Percentiles rank a stretch among this genome's conserved stretches.
Conservation (phyloP, 2,329 filamentous ascomycete species). For the Alternaria hordeiaustralica region DNA sequence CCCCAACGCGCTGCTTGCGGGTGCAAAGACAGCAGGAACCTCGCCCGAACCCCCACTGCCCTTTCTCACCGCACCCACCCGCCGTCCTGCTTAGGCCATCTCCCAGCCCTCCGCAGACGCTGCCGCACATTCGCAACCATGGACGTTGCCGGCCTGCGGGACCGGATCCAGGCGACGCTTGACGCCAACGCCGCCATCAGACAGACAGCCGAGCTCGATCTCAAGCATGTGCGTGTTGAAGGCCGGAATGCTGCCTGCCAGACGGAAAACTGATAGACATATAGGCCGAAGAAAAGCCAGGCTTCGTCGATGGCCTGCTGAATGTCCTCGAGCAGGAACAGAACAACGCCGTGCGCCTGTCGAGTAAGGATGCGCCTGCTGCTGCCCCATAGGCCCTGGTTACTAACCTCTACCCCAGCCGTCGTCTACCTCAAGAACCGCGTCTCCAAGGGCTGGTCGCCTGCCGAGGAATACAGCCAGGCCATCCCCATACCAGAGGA, state of each 20-base stretch:
- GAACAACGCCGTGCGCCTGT: slow-evolving; percentile 82
- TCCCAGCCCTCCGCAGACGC: slow-evolving; percentile 15
- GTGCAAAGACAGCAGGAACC: slow-evolving; percentile 19
- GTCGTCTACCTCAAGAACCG: slow-evolving; percentile 98
- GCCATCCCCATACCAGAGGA: slow-evolving; percentile 82
- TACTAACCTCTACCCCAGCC: slow-evolving; percentile 62
- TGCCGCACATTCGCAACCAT: slow-evolving; percentile 56
- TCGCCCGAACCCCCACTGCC: slow-evolving; percentile 25
- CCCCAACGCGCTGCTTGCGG: slow-evolving; percentile 19
- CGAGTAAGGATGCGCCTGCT: slow-evolving; percentile 67
- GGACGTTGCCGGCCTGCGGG: slow-evolving; percentile 77
- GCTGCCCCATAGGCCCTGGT: not conserved
- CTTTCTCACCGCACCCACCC: slow-evolving; percentile 26
- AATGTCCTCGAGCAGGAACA: slow-evolving; percentile 90
- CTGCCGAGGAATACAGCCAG: slow-evolving; percentile 74
- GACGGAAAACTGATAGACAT: slow-evolving; percentile 31
- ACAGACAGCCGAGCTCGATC: slow-evolving; percentile 77
- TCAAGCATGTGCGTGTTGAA: slow-evolving; percentile 72
- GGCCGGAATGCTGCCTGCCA: slow-evolving; percentile 13
- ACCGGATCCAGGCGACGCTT: slow-evolving; percentile 78
- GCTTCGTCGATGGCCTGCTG: slow-evolving; percentile 88
- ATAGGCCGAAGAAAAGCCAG: slow-evolving; percentile 86
- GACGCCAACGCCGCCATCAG: slow-evolving; percentile 76
- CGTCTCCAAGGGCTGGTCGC: slow-evolving; percentile 89
- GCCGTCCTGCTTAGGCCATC: slow-evolving; percentile 10